Base-by-base conservation (phyloP, 2,329 filamentous ascomycete species). In the Raffaelea arxii region DNA sequence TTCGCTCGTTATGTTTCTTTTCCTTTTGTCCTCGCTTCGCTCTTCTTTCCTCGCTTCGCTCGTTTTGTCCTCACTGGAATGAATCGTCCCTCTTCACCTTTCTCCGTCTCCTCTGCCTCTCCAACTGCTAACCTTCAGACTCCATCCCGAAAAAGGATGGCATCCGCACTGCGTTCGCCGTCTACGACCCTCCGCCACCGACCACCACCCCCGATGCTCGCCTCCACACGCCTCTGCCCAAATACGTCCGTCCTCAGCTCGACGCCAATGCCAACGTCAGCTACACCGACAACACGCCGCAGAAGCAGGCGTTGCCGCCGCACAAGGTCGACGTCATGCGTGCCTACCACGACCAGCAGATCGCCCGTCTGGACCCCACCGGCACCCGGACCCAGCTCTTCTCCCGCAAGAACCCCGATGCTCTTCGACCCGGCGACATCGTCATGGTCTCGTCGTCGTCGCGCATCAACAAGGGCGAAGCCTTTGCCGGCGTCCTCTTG, bases 401-500 rank as follows among this genome's bases (percentile, higher is more conserved):
- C 71, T 78, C 81, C 54, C 78, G 77, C 55, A 66, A 74, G 45
- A 94, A 91, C 66, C 76, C 77, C 25, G 88, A 96, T 63, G 78
- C 81, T 57, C 88, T 84, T 46, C 83, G 84, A 58, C 78, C 85
- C 2, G 92, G 92, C 58, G 92, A 98, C 65, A 86, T 98, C 53
- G 75, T 98, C 30, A 87, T 94, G 57, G 86, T 96, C 41, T 87
- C 87, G 42, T 87, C 87, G 37, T 84, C 87, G 59, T 84, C 83
- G 63, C n/a, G n/a, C n/a, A n/a, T n/a, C n/a, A 62, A 69, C 16
- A 86, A 80, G 52, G 84, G 83, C 51, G 91, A 97, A 64, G 87
- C 91, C 6, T 96, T 96, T 62, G 79, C 89, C 1, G 92, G 92
- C 36, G 87, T 92, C 14, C 85, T 86, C 58, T 73, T 98, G 61